Evolutionary conservation across 139 green algal genomes (phyloP).

Genomic region (Chlamydomonas sp.): DNA sequence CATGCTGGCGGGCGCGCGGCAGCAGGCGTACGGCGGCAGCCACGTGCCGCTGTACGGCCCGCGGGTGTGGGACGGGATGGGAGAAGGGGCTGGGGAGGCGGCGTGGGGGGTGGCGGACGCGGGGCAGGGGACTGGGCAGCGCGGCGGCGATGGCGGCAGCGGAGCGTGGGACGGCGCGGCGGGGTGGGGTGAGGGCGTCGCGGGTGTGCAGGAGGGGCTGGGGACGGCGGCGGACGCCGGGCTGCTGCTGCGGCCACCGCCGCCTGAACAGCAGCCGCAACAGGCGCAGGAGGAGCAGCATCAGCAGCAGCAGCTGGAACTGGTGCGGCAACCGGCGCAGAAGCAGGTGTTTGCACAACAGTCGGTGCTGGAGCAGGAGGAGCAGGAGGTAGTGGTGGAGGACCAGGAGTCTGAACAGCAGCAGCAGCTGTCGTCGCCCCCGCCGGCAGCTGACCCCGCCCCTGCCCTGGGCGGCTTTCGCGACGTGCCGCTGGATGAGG

Average conservation of each 20-base stretch:
- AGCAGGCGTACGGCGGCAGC: not conserved
- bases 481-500: not conserved
- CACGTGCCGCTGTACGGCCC: not conserved
- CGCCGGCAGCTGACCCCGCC: not conserved
- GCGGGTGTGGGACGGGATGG: not conserved
- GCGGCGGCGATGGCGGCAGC: not conserved
- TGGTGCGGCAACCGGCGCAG: too few species aligned
- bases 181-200: too few species aligned
- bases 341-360: too few species aligned
- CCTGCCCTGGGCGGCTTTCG: not conserved
- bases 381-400: too few species aligned
- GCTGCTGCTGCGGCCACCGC: too few species aligned
- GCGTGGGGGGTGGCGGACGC: not conserved
- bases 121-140: not conserved
- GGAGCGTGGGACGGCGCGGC: too few species aligned
- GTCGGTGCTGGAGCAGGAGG: too few species aligned
- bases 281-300: too few species aligned
- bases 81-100: not conserved
- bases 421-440: not conserved
- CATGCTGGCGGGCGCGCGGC: conserved; percentile 4
- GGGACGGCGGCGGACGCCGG: too few species aligned
- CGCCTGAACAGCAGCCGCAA: too few species aligned
- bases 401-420: too few species aligned
- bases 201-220: not conserved
- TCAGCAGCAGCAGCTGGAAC: too few species aligned